Evolutionary conservation across 495 filamentous ascomycete genomes (phyloP).

Genomic region (Glutinoglossum americanum): DNA sequence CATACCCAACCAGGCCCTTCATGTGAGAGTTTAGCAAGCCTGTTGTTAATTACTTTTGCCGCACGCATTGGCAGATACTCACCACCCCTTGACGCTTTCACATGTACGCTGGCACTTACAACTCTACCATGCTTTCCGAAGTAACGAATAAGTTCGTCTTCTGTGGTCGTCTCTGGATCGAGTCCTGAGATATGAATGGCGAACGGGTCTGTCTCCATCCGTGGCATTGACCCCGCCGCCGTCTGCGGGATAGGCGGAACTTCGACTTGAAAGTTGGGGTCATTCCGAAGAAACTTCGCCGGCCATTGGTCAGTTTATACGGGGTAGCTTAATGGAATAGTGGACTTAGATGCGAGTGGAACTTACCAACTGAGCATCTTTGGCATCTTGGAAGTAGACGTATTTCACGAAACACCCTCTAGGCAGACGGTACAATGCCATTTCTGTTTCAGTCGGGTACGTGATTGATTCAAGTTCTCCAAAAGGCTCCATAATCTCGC

Average conservation of each 20-base stretch:
- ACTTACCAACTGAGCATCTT: constrained; percentile 17
- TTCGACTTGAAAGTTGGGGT: constrained; percentile 2
- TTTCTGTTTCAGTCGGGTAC: constrained; percentile 13
- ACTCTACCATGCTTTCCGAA: constrained; percentile 1
- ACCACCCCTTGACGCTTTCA: not conserved
- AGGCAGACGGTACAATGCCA: constrained; percentile 18
- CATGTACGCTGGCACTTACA: not conserved
- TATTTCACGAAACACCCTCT: constrained; percentile 31
- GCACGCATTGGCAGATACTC: not conserved
- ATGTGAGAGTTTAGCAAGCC: not conserved
- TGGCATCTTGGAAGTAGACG: constrained; percentile 18
- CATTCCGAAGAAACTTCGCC: constrained; percentile 2
- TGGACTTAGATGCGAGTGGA: not conserved
- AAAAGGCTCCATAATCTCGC: constrained; percentile 18
- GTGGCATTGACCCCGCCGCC: not conserved
- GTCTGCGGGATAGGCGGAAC: not conserved
- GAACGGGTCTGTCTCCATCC: not conserved
- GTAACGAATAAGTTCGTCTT: not conserved
- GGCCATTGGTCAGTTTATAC: constrained; percentile 10
- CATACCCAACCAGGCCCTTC: constrained; percentile 11
- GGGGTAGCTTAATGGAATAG: constrained; percentile 6
- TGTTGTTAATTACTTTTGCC: not conserved
- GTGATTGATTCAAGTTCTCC: constrained; percentile 19
- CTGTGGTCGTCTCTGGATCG: not conserved
- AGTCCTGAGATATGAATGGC: not conserved